Evolutionary conservation across 23 red algal species (phyloP).

Genomic region (Gracilaria gracilis): DNA sequence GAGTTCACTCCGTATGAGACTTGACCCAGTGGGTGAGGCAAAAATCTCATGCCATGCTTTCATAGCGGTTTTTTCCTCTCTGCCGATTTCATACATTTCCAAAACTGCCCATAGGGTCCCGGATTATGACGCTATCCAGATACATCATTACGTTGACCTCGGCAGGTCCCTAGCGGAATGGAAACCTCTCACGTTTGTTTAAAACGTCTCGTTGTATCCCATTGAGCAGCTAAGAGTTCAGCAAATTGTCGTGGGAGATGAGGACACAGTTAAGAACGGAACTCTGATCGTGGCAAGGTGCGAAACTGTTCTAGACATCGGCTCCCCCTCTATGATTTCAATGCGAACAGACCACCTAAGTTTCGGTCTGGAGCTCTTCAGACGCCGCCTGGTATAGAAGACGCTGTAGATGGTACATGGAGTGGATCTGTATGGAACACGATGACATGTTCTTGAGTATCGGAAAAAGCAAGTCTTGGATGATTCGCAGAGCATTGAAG

Average conservation of each 20-base stretch:
- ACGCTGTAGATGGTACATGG: conserved; percentile 59
- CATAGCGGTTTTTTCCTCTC: neutral
- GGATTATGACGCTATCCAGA: conserved; percentile 51
- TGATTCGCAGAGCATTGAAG: neutral
- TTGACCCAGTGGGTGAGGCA: neutral
- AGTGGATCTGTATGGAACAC: conserved; percentile 41
- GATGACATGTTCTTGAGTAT: neutral
- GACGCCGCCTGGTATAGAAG: conserved; percentile 44
- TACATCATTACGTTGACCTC: conserved; percentile 37
- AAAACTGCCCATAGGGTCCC: neutral
- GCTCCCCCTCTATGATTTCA: conserved; percentile 46
- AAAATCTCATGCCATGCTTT: neutral
- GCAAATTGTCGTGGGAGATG: conserved; percentile 32
- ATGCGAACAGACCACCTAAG: conserved; percentile 30
- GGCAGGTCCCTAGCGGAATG: conserved; percentile 40
- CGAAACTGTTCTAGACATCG: conserved; percentile 48
- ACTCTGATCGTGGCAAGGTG: conserved; percentile 46
- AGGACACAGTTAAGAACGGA: conserved; percentile 29
- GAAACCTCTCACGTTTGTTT: conserved; percentile 37
- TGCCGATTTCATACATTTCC: neutral
- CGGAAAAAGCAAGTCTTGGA: neutral
- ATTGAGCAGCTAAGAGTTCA: conserved; percentile 21
- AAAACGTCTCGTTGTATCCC: conserved; percentile 13
- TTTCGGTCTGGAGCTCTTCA: conserved; percentile 71
- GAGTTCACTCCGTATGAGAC: neutral